These are phyloP conservation scores for Mucor lusitanicus DNA, from an alignment of 371 early-diverging fungal genomes.

Conservation along the genomic window DNA sequence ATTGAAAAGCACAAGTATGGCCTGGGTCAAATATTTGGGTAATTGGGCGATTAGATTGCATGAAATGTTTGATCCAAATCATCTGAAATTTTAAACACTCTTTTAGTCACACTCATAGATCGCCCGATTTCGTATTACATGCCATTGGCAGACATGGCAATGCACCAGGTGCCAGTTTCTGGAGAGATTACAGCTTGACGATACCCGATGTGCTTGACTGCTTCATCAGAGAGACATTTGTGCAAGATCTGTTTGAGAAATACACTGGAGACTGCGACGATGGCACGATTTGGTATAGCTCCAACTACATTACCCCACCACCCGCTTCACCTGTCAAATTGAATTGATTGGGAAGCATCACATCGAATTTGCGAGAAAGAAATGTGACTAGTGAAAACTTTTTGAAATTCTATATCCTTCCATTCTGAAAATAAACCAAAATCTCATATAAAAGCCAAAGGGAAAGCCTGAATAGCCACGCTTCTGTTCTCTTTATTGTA, in stretches of 20 bases:
- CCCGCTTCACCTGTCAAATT: not conserved
- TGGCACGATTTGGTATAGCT: constrained; percentile 22
- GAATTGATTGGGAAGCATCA: not conserved
- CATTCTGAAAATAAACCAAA: not conserved
- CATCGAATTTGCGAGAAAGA: constrained; percentile 31
- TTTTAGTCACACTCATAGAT: constrained; percentile 35
- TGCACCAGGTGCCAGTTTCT: constrained; percentile 41
- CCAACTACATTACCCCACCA: not conserved
- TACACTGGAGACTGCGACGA: constrained; percentile 9
- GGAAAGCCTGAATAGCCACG: not conserved
- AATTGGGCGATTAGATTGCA: not conserved
- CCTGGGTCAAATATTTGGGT: constrained; percentile 54
- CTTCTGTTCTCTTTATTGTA: constrained; percentile 22
- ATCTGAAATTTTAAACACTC: not conserved
- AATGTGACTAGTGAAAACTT: constrained; percentile 23
- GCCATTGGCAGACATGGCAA: constrained; percentile 45
- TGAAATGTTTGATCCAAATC: not conserved
- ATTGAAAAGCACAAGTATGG: constrained; percentile 50
- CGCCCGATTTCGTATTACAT: constrained; percentile 45
- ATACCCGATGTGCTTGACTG: constrained; percentile 41
- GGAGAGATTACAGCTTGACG: constrained; percentile 46
- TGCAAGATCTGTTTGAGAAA: constrained; percentile 39
- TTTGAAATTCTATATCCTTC: constrained; percentile 14
- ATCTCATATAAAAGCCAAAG: constrained; percentile 5
- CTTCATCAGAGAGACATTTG: constrained; percentile 49